Conservation (phyloP, 768 basidiomycete genomes). For the Podaxis rugospora region DNA sequence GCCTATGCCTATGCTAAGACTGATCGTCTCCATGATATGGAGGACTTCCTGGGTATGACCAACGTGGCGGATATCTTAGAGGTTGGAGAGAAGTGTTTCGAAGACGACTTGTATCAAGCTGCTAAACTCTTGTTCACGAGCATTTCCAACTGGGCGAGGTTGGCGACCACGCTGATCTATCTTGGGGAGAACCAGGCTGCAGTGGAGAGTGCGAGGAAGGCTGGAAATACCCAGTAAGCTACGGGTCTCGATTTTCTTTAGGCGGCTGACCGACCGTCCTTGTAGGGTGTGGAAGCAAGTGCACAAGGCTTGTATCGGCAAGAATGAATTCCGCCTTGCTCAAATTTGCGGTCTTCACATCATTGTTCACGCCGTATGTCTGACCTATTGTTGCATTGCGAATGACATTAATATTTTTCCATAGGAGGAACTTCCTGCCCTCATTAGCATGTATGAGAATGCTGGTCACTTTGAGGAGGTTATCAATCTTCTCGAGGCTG, state of each 20-base stretch:
- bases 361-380: conserved; percentile 78
- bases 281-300: conserved; percentile 99
- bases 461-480: conserved; percentile 95
- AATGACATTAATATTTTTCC: conserved; percentile 13
- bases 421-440: conserved; percentile 73
- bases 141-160: conserved; percentile 98
- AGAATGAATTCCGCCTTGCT: conserved; percentile 83
- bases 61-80: conserved; percentile 96
- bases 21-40: conserved; percentile 98
- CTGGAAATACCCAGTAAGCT: conserved; percentile 94
- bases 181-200: conserved; percentile 97
- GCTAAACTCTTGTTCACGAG: conserved; percentile 93
- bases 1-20: conserved; percentile 96
- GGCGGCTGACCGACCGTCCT: conserved; percentile 11
- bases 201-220: conserved; percentile 98
- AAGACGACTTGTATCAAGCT: conserved; percentile 96
- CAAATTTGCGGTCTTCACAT: conserved; percentile 99
- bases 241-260: neutral
- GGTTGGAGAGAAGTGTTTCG: conserved; percentile 99
- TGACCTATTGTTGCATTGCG: conserved; percentile 18
- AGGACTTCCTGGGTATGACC: conserved; percentile 97
- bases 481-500: conserved; percentile 87
- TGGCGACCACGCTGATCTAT: conserved; percentile 98
- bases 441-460: conserved; percentile 83
- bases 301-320: conserved; percentile 97